phyloP scores from a whole-genome alignment of 2,329 filamentous ascomycete species.

The Aspergillus fumigatiaffinis region DNA sequence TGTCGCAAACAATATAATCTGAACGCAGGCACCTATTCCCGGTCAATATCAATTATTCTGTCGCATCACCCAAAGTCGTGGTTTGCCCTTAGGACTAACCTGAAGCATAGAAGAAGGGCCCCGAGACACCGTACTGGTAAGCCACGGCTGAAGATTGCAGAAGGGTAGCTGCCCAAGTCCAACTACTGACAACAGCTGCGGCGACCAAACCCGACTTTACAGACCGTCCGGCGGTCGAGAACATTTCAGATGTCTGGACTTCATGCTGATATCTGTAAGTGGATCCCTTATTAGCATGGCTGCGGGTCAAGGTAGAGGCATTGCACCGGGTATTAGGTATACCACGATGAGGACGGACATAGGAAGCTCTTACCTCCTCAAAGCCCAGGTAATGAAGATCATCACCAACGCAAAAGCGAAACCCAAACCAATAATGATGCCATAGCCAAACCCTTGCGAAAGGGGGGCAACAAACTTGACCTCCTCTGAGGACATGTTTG shows the following conservation, averaged over 20 bases:
- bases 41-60: slow-evolving; percentile 41
- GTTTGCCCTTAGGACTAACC: slow-evolving; percentile 38
- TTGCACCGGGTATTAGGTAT: background rate
- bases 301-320: background rate
- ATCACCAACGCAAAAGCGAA: slow-evolving; percentile 71
- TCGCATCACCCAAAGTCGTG: slow-evolving; percentile 44
- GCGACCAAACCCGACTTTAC: slow-evolving; percentile 87
- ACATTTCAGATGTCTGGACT: slow-evolving; percentile 86
- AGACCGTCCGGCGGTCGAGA: slow-evolving; percentile 80
- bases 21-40: slow-evolving; percentile 64
- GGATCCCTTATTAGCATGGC: background rate
- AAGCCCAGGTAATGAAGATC: slow-evolving; percentile 68
- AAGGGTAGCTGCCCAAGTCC: slow-evolving; percentile 87
- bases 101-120: slow-evolving; percentile 64
- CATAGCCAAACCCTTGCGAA: slow-evolving; percentile 67
- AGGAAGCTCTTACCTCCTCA: slow-evolving; percentile 51
- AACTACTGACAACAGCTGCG: slow-evolving; percentile 84
- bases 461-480: slow-evolving; percentile 32
- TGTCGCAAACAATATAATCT: slow-evolving; percentile 85
- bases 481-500: slow-evolving; percentile 20
- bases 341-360: background rate
- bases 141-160: slow-evolving; percentile 77
- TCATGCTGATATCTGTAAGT: slow-evolving; percentile 59
- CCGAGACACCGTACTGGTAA: slow-evolving; percentile 69
- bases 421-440: slow-evolving; percentile 70